Conservation (phyloP, 148 eudicot genomes). For the Pouteria glomerata region DNA sequence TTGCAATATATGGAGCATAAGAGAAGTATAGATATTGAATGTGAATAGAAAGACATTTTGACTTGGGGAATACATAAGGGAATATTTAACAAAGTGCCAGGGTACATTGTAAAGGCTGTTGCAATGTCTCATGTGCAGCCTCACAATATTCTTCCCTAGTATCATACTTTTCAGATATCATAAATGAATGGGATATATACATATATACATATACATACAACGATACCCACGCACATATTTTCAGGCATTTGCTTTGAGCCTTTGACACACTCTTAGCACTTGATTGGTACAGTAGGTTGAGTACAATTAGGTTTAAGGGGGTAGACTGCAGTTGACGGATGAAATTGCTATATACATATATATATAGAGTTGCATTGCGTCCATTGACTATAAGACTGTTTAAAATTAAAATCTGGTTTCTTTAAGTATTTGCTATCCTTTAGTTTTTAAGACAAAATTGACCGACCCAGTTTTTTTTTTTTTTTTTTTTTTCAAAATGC, state of each 20-base stretch:
- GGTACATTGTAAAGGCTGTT: constrained; percentile 10
- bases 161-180: too few species aligned
- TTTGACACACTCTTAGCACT: background rate
- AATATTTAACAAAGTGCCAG: constrained; percentile 13
- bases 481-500: constrained; percentile 16
- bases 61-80: constrained; percentile 31
- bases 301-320: constrained; percentile 9
- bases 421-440: background rate
- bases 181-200: too few species aligned
- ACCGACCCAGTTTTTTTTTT: too few species aligned
- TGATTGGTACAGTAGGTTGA: background rate
- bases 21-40: constrained; percentile 5
- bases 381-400: constrained; percentile 7
- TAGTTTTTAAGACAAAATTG: background rate
- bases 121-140: constrained; percentile 1
- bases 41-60: constrained; percentile 44
- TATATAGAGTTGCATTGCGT: too few species aligned
- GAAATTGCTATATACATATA: constrained; percentile 2
- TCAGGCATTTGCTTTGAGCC: too few species aligned
- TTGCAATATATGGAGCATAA: background rate
- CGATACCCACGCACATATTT: too few species aligned
- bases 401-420: background rate
- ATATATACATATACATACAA: too few species aligned
- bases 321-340: background rate
- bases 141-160: constrained; percentile 9